Conservation (phyloP, 306 rosid genomes). For the Lathyrus tuberosus region DNA sequence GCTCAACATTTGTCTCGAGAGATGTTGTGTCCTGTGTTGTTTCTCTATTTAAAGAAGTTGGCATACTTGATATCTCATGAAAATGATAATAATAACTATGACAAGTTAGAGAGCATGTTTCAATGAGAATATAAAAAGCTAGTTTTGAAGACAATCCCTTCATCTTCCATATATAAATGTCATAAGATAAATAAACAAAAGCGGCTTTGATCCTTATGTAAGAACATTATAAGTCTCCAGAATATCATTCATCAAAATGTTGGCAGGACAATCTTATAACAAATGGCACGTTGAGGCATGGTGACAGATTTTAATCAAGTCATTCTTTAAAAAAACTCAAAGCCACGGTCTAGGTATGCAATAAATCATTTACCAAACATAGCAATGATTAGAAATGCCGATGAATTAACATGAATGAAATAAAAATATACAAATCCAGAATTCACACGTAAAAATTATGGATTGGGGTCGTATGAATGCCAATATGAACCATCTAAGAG, state of each 20-base stretch:
- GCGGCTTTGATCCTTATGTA: background rate
- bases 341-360: background rate
- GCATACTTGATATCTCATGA: too few species aligned
- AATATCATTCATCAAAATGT: constrained; percentile 1
- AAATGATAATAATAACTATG: too few species aligned
- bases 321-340: background rate
- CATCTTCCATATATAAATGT: too few species aligned
- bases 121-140: too few species aligned
- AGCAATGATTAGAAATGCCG: background rate
- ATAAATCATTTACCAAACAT: constrained; percentile 25
- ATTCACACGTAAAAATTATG: background rate
- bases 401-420: constrained; percentile 11
- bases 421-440: constrained; percentile 19
- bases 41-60: too few species aligned
- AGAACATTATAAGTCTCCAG: background rate
- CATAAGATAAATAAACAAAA: too few species aligned
- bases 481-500: constrained; percentile 17
- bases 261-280: constrained; percentile 17
- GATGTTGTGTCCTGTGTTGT: too few species aligned
- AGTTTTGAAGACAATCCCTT: too few species aligned
- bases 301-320: background rate
- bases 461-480: constrained; percentile 7
- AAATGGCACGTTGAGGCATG: background rate
- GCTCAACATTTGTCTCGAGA: too few species aligned
- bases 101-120: too few species aligned